Base-by-base conservation (phyloP, 129 eudicot genomes). In the Saussurea involucrata region DNA sequence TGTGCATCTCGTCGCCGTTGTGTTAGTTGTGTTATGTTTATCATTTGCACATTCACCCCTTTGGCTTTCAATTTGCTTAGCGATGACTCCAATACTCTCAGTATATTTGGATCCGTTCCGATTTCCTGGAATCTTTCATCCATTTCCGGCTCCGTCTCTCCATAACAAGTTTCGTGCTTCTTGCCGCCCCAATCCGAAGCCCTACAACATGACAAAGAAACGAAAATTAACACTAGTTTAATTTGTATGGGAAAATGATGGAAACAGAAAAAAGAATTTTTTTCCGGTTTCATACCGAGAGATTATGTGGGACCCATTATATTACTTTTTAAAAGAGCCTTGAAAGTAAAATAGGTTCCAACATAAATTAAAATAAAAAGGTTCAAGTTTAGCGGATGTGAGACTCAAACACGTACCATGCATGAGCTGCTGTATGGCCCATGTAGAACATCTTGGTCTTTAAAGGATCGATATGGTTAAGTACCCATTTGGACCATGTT, bases 401-500 rank as follows among this genome's bases (percentile, higher is more conserved):
- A 24, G 11, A 24, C 66, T 65, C 22, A 33, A 55, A 20, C 32
- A 67, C 40, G 1, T 86, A 89, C 97, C 49, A 71, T 24, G 78
- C 61, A 74, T 81, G 84, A 37, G 84, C 75, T 74, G 97, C 92
- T 5, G 97, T 87, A 86, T 84, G 86, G 84, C 89, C 89, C 85
- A 89, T 83, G 79, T 84, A 92, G 49, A 83, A 92, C 63, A 89
- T 32, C 66, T 78, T 87, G 22, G 95, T 87, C 83, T 80, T 89
- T 49, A 70, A 55, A 42, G 82, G 85, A 44, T 92, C 78, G 34
- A 92, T 85, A 75, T 85, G 83, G 34, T 53, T 78, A 33, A 84
- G 86, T 76, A 92, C 72, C 95, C 95, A 92, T 49, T 89, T 80
- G 1, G 95, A 84, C 97, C 95, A 92, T 17, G 89, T 87, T 46